A percentile compares a stretch with the other conserved stretches of the same genome.
These are phyloP conservation scores for Phytophthora aleatoria DNA, from an alignment of 352 stramenopile species.

Conservation along the genomic window DNA sequence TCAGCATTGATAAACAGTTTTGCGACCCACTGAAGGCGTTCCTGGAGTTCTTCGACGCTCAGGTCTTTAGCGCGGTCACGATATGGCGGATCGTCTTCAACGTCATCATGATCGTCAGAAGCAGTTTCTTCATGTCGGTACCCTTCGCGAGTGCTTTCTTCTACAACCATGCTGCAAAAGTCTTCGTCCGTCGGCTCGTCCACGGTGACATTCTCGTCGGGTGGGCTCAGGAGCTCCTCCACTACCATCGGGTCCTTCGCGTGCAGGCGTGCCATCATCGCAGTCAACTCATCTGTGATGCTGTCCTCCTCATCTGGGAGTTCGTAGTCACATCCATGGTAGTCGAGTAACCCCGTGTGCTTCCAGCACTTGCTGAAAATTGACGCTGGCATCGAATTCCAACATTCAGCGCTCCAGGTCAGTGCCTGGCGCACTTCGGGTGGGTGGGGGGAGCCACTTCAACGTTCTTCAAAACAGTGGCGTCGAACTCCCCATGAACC, in stretches of 20 bases:
- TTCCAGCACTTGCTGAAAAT: neutral
- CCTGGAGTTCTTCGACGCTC: neutral
- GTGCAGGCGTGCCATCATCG: neutral
- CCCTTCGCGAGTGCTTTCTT: neutral
- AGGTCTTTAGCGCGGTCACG: neutral
- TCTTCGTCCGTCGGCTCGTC: neutral
- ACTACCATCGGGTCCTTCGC: neutral
- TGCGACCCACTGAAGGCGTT: neutral
- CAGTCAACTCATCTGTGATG: neutral
- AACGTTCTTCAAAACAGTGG: neutral
- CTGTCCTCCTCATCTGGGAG: neutral
- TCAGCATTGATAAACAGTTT: neutral
- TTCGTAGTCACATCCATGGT: neutral
- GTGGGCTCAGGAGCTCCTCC: neutral
- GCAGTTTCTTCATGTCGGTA: neutral
- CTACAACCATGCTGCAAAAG: neutral
- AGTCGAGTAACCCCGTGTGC: neutral
- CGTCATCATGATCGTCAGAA: neutral
- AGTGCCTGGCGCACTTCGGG: neutral
- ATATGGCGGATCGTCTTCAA: too few relatives aligned
- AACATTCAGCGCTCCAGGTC: neutral
- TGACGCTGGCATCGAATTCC: neutral
- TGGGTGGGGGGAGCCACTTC: neutral
- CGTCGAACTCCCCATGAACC: neutral
- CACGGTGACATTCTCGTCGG: neutral